Base-by-base conservation (phyloP, 2,329 filamentous ascomycete genomes). In the Neonectria punicea region DNA sequence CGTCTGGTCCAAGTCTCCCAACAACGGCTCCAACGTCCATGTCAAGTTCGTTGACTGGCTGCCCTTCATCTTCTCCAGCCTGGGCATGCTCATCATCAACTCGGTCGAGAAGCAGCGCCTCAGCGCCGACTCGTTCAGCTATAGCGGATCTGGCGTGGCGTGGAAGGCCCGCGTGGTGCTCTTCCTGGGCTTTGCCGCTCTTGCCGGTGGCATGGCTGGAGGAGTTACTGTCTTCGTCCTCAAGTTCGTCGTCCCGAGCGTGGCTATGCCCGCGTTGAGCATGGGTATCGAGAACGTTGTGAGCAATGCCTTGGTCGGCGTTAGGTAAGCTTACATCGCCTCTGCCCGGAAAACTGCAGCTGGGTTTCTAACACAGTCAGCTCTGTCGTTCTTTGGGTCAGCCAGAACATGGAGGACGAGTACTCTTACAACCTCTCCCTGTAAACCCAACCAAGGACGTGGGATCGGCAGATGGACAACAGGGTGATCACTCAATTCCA, bases 1-100 rank as follows among this genome's bases (percentile, higher is more conserved):
- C 67, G 87, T 90, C 54, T 91, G 88, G 87, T 90, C 89, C 71
- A 87, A 89, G 74, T 88, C 86, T 13, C 60, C 82, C 65, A 81
- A 80, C 69, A 91, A 91, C 81, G 85, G 83, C 65, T 89, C 87
- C 60, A 80, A 85, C 77, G 72, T 82, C 41, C 89, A 91, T 80
- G 83, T 92, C 73, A 88, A 83, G 70, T 92, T 90, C 74, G 83
- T 90, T 78, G 89, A 91, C 85, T 91, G 89, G 89, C 85, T 91
- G 68, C 89, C 89, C 56, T 84, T 91, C 70, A 85, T 91, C 77
- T 91, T 90, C 82, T 88, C 85, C 70, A 84, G 85, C 67, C 82
- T 91, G 67, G 89, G 89, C 68, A 91, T 91, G 88, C 84, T 91
- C 63, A 90, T 91, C 78, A 91, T 91, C 83, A 91, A 91, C 83